Evolutionary conservation across 164 flowering plant genomes (phyloP).

Genomic region (Magnolia changhungtana): DNA sequence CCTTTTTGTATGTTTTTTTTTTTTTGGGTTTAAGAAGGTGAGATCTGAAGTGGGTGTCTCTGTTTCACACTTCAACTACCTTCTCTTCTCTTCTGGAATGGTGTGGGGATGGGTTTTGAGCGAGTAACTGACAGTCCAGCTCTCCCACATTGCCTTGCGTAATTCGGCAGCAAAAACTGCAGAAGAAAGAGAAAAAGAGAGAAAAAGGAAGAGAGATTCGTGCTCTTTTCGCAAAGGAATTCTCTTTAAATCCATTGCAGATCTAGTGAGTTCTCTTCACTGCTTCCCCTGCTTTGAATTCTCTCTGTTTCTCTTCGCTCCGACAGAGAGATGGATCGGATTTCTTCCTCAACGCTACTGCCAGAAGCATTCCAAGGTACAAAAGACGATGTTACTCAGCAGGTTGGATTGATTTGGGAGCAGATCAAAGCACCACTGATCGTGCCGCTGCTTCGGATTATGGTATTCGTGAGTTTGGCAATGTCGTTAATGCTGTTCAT

Average conservation of each 20-base stretch:
- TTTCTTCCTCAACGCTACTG: conserved; percentile 33
- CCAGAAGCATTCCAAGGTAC: conserved; percentile 50
- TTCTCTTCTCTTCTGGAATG: neutral
- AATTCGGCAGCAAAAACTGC: conserved; percentile 26
- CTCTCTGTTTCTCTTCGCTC: conserved; percentile 2
- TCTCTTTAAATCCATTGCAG: conserved; percentile 21
- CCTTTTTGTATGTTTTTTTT: neutral
- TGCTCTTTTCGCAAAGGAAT: conserved; percentile 20
- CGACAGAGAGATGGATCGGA: conserved; percentile 38
- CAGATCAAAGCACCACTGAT: conserved; percentile 64
- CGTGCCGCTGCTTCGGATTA: conserved; percentile 56
- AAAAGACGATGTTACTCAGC: conserved; percentile 49
- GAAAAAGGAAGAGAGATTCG: conserved; percentile 23
- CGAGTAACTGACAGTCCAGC: conserved; percentile 36
- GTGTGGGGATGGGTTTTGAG: conserved; percentile 10
- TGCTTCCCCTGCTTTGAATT: neutral
- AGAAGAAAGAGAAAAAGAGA: conserved; percentile 8
- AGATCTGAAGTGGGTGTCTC: conserved; percentile 22
- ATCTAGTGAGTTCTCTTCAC: conserved; percentile 19
- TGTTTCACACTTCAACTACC: neutral
- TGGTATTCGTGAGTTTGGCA: conserved; percentile 46
- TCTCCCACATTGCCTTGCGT: conserved; percentile 31
- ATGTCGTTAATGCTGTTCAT: conserved; percentile 88
- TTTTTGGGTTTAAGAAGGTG: neutral
- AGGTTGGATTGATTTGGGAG: conserved; percentile 61